phyloP scores from a whole-genome alignment of 2,329 filamentous ascomycete species.

The Monosporascus sp. region DNA sequence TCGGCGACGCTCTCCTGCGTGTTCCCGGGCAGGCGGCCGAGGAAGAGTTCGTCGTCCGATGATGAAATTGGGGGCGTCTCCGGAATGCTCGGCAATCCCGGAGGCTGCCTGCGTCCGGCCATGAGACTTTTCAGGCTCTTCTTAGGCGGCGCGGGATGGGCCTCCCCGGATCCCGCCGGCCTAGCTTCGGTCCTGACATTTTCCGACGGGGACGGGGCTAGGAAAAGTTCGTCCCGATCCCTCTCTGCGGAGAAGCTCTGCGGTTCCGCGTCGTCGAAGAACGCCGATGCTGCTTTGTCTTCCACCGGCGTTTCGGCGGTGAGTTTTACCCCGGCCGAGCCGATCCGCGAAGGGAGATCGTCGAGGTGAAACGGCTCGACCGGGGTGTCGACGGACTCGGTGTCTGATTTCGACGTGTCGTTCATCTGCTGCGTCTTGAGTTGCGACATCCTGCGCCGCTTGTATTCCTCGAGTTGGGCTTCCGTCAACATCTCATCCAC shows the following conservation, averaged over 20 bases:
- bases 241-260: conserved; percentile 19
- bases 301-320: conserved; percentile 22
- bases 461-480: conserved; percentile 42
- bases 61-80: conserved; percentile 12
- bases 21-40: conserved; percentile 6
- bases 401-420: conserved; percentile 20
- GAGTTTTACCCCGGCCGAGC: conserved; percentile 31
- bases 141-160: conserved; percentile 27
- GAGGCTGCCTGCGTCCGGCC: conserved; percentile 15
- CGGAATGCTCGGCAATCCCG: conserved; percentile 24
- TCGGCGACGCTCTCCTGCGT: conserved; percentile 21
- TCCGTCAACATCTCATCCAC: conserved; percentile 56
- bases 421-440: conserved; percentile 21
- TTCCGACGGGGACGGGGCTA: neutral
- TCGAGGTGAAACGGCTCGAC: conserved; percentile 47
- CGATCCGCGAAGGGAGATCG: conserved; percentile 38
- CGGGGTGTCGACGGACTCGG: conserved; percentile 34
- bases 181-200: conserved; percentile 6
- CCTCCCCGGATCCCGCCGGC: conserved; percentile 12
- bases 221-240: conserved; percentile 7
- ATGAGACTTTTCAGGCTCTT: conserved; percentile 21
- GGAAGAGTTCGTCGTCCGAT: conserved; percentile 13
- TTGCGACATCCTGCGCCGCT: conserved; percentile 32
- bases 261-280: conserved; percentile 16
- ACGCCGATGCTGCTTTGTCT: conserved; percentile 20